Base-by-base conservation (phyloP, 2,329 filamentous ascomycete species). In the Byssothecium circinans region DNA sequence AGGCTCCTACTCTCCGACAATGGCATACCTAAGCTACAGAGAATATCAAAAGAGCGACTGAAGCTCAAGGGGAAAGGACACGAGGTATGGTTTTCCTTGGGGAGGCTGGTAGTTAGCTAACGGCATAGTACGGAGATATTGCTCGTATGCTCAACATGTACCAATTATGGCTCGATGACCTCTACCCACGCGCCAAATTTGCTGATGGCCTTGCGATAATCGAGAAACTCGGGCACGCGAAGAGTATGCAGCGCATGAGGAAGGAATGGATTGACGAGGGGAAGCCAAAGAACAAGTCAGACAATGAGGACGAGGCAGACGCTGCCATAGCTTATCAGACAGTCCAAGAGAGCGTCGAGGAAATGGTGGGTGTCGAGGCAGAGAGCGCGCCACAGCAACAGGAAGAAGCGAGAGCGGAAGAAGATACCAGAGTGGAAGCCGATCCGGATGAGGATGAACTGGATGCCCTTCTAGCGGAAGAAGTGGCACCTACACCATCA, bases 121-220 rank as follows among this genome's bases (percentile, higher is more conserved):
- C 38, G 19, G 30, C 17, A 1, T 44, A 92, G 85, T 97, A 94
- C 71, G 86, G 87, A 15, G 94, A 99, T 66, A 83, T 91, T 10
- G 82, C 86, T 0, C 83, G 85, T 14, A 80, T 99, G 19, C 79
- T 99, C 39, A 89, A 88, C 19, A 89, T 95, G 67, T 99, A 97
- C 67, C 94, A 97, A 68, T 73, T 96, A 46, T 99, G 94, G 94
- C 86, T 99, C 2, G 92, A 99, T 71, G 91, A 96, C 64, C 78
- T 99, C 11, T 99, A 91, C 64, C 94, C 94, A 11, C 91, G 95
- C 64, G 94, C 92, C 4, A 92, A 91, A 64, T 99, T 99, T 64
- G 81, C 88, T 39, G 94, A 99, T 63, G 94, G 88, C 2, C 76
- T 97, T 6, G 76, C 80, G 32, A 96, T 97, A 77, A 89, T 97